Conservation (phyloP, 371 early-diverging fungal genomes). For the Mucor indicus region DNA sequence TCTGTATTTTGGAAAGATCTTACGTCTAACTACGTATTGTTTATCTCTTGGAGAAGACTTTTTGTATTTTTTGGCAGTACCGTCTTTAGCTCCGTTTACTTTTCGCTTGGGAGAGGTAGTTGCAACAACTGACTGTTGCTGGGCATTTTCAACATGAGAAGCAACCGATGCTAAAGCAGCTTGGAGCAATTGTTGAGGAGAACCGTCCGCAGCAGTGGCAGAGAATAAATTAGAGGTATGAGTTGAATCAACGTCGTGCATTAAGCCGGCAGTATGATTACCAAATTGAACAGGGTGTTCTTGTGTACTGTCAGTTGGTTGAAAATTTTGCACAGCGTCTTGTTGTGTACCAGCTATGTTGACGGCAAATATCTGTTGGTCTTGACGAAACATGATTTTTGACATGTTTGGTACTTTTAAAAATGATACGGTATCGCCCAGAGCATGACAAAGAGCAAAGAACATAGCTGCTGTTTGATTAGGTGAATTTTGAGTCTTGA, state of each 20-base stretch:
- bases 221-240: constrained; percentile 23
- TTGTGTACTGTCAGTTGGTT: constrained; percentile 2
- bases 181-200: constrained; percentile 40
- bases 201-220: constrained; percentile 25
- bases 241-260: constrained; percentile 22
- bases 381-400: constrained; percentile 51
- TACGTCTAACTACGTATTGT: constrained; percentile 43
- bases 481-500: constrained; percentile 42
- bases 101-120: constrained; percentile 13
- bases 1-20: not conserved
- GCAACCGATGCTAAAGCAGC: constrained; percentile 44
- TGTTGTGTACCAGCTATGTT: constrained; percentile 46
- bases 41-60: constrained; percentile 43
- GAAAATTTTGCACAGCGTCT: constrained; percentile 23
- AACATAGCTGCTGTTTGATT: constrained; percentile 49
- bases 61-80: constrained; percentile 27
- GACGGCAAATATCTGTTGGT: constrained; percentile 44
- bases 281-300: not conserved
- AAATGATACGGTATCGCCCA: constrained; percentile 41
- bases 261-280: constrained; percentile 4
- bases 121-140: not conserved
- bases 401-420: constrained; percentile 46
- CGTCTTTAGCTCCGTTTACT: constrained; percentile 10
- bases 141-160: constrained; percentile 1
- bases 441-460: constrained; percentile 48